A percentile compares a stretch with the other conserved stretches of the same genome.
phyloP scores from a whole-genome alignment of 1,284 basidiomycete genomes.

The Malassezia brasiliensis region DNA sequence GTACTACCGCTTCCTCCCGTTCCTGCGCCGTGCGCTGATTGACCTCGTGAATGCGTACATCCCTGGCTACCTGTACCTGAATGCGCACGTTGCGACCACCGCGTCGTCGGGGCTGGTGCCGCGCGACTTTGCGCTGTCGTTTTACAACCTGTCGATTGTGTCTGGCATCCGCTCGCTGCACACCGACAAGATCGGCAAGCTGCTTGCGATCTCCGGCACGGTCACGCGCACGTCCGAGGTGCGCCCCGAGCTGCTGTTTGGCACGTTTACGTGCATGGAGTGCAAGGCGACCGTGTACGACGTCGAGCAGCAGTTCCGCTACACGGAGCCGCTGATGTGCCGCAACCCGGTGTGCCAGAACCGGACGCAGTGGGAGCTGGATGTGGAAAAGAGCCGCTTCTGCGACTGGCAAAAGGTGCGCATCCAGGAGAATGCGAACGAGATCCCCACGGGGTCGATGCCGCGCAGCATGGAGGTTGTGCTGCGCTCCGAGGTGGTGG shows the following conservation, averaged over 20 bases:
- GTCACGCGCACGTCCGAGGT: constrained; percentile 97
- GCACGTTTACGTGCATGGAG: constrained; percentile 82
- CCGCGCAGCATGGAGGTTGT: constrained; percentile 75
- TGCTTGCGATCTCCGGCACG: constrained; percentile 41
- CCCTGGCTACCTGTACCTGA: constrained; percentile 86
- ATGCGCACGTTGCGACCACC: constrained; percentile 53
- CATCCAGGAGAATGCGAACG: constrained; percentile 96
- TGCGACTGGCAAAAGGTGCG: constrained; percentile 99
- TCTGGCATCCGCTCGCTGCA: constrained; percentile 85
- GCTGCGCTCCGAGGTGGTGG: constrained; percentile 85
- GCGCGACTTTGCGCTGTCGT: constrained; percentile 87
- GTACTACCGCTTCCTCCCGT: constrained; percentile 93
- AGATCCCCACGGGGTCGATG: constrained; percentile 98
- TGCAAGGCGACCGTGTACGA: constrained; percentile 82
- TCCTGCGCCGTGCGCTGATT: constrained; percentile 77
- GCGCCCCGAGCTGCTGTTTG: constrained; percentile 82
- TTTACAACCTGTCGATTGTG: constrained; percentile 88
- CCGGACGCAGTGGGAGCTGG: constrained; percentile 78
- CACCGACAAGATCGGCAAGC: constrained; percentile 41
- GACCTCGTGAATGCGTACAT: constrained; percentile 78
- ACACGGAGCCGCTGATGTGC: constrained; percentile 94
- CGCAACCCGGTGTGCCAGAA: constrained; percentile 89
- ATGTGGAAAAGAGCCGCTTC: constrained; percentile 92
- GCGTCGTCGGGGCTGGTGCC: constrained; percentile 71
- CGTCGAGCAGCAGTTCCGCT: constrained; percentile 99